Evolutionary conservation across 2,329 filamentous ascomycete genomes (phyloP).

Genomic region (Clonostachys rhizophaga): DNA sequence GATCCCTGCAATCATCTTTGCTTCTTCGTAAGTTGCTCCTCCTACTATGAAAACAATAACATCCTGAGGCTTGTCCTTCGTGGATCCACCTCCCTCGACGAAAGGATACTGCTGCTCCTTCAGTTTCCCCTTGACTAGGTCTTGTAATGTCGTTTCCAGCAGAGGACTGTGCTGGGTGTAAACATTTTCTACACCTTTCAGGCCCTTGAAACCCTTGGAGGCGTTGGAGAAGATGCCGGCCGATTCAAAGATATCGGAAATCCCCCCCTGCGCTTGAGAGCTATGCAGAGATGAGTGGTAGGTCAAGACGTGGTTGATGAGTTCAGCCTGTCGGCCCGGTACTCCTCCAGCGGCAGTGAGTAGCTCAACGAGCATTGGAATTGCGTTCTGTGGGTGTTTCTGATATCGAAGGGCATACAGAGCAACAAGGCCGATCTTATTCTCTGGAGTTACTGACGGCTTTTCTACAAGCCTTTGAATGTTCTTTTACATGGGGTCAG

Average conservation of each 20-base stretch:
- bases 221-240: slow-evolving; percentile 88
- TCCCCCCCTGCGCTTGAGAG: slow-evolving; percentile 68
- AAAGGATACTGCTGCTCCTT: slow-evolving; percentile 90
- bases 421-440: slow-evolving; percentile 85
- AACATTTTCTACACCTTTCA: slow-evolving; percentile 97
- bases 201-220: slow-evolving; percentile 81
- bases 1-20: slow-evolving; percentile 90
- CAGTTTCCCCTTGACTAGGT: slow-evolving; percentile 85
- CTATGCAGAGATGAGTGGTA: slow-evolving; percentile 87
- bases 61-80: slow-evolving; percentile 93
- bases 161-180: slow-evolving; percentile 96
- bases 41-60: slow-evolving; percentile 93
- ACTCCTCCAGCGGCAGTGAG: slow-evolving; percentile 81
- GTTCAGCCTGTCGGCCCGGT: slow-evolving; percentile 66
- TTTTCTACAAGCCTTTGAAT: slow-evolving; percentile 84
- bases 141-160: slow-evolving; percentile 82
- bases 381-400: slow-evolving; percentile 76
- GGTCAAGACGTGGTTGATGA: slow-evolving; percentile 75
- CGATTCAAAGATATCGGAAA: slow-evolving; percentile 89
- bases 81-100: slow-evolving; percentile 80
- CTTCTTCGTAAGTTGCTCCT: slow-evolving; percentile 93
- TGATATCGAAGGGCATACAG: slow-evolving; percentile 94
- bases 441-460: slow-evolving; percentile 69
- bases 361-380: slow-evolving; percentile 82
- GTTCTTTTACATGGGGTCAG: slow-evolving; percentile 41